Evolutionary conservation across 108 stramenopile genomes (phyloP).

Genomic region (Fragilaria crotonensis): DNA sequence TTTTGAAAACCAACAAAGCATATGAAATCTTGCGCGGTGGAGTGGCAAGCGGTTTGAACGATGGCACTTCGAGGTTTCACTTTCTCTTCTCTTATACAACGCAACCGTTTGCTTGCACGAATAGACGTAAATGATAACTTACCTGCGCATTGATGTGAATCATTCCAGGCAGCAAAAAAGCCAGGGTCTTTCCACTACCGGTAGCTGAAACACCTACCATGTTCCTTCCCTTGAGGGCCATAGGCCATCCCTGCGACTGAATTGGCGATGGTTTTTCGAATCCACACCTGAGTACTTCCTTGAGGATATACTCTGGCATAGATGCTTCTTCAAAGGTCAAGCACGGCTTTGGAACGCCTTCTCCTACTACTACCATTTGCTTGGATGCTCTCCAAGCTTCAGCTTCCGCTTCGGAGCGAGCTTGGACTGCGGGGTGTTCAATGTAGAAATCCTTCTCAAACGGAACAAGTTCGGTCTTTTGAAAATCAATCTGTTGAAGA

Average conservation of each 20-base stretch:
- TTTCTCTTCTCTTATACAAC: too few species aligned
- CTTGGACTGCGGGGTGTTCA: slow-evolving; percentile 96
- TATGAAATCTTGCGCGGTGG: too few species aligned
- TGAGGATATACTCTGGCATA: slow-evolving; percentile 93
- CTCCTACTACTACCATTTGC: slow-evolving; percentile 76
- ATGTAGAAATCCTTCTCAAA: slow-evolving; percentile 99
- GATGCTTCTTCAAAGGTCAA: slow-evolving; percentile 92
- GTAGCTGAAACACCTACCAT: slow-evolving; percentile 96
- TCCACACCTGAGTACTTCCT: slow-evolving; percentile 92
- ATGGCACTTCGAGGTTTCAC: too few species aligned
- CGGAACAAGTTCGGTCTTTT: slow-evolving; percentile 67
- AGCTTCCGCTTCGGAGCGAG: slow-evolving; percentile 76
- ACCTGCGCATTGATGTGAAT: slow-evolving; percentile 99
- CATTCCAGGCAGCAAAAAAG: slow-evolving; percentile 98
- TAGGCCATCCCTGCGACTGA: slow-evolving; percentile 99
- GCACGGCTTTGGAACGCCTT: slow-evolving; percentile 95
- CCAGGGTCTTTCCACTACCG: slow-evolving; percentile 92
- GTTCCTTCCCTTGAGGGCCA: slow-evolving; percentile 95
- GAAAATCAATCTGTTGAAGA: slow-evolving; percentile 76
- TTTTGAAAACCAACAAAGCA: too few species aligned
- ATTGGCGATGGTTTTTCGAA: slow-evolving; percentile 96
- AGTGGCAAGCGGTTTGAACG: too few species aligned
- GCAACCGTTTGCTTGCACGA: too few species aligned
- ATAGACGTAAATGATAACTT: too few species aligned
- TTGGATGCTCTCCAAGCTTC: slow-evolving; percentile 83